Base-by-base conservation (phyloP, 2,329 filamentous ascomycete species). In the Cercospora sp. region DNA sequence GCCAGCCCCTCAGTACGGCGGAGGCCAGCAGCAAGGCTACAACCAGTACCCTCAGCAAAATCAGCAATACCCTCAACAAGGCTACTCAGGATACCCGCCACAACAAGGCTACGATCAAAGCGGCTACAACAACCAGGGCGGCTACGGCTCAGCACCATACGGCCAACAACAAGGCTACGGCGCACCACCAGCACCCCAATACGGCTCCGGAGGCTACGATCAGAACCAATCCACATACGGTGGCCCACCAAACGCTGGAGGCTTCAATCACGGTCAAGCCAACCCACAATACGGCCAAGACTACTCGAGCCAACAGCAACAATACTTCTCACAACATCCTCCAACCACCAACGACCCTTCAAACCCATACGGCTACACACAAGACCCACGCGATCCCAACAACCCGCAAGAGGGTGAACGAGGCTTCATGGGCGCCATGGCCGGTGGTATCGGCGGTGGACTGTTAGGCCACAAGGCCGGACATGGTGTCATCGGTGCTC, bases 381-480 rank as follows among this genome's bases (percentile, higher is more conserved):
- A 68, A 45, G 74, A 76, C 66, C 76, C 75, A 2, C 64, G 76
- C 74, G 76, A 76, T 74, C 83, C 83, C 12, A 80, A 79, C 69
- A 78, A 78, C 65, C 82, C 82, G 42, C 81, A 79, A 59, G 84
- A 86, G 60, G 85, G 82, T 60, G 87, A 89, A 69, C 84, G 87
- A 65, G 87, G 86, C 42, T 78, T 89, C 5, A 83, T 85, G 73
- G 85, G 87, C 58, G 83, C 86, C 3, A 76, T 88, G 3, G 84
- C 83, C 13, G 87, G 87, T 53, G 86, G 84, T 53, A 81, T 85
- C 3, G 85, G 86, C 3, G 87, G 87, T 1, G 84, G 83, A 70
- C 83, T 85, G 69, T 79, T 86, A 5, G 87, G 87, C 18, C 80
- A 83, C 73, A 86, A 87, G 75, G 81, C 85, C 71, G 83, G 85